Conservation (phyloP, 345 rosid species). For the Anacardium occidentale region DNA sequence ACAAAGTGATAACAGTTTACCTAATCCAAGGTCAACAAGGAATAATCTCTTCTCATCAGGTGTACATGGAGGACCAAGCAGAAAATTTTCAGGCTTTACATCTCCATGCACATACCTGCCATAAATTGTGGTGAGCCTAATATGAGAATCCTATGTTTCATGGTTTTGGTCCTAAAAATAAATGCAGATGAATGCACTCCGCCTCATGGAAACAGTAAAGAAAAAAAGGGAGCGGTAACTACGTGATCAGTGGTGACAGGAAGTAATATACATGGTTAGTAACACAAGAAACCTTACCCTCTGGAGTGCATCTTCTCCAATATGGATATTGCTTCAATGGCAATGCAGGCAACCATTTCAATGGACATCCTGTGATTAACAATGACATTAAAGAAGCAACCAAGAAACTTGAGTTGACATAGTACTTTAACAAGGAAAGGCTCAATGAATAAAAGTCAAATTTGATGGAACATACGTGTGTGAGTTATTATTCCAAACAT, state of each 20-base stretch:
- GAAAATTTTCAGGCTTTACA: constrained; percentile 78
- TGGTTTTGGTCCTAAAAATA: not conserved
- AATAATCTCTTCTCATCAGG: constrained; percentile 59
- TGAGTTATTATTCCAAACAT: constrained; percentile 68
- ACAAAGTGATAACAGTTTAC: constrained; percentile 28
- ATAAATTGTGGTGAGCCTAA: not conserved
- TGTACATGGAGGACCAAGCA: constrained; percentile 63
- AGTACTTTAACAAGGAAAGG: not conserved
- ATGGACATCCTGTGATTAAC: constrained; percentile 56
- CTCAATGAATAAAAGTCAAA: not conserved
- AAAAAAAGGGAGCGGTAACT: not conserved
- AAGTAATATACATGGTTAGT: not conserved
- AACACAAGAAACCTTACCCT: constrained; percentile 45
- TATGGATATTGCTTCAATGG: constrained; percentile 74
- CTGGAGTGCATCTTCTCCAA: constrained; percentile 64
- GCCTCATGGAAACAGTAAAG: no score
- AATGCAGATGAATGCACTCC: no score
- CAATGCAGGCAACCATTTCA: constrained; percentile 83
- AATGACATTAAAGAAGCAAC: constrained; percentile 18
- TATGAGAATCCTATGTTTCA: constrained; percentile 5
- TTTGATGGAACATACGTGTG: constrained; percentile 49
- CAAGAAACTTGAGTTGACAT: not conserved
- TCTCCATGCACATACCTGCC: constrained; percentile 74
- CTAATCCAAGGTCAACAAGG: constrained; percentile 73
- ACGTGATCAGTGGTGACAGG: not conserved